Evolutionary conservation across 441 rosid genomes (phyloP).

Genomic region (Pelargonium australe): DNA sequence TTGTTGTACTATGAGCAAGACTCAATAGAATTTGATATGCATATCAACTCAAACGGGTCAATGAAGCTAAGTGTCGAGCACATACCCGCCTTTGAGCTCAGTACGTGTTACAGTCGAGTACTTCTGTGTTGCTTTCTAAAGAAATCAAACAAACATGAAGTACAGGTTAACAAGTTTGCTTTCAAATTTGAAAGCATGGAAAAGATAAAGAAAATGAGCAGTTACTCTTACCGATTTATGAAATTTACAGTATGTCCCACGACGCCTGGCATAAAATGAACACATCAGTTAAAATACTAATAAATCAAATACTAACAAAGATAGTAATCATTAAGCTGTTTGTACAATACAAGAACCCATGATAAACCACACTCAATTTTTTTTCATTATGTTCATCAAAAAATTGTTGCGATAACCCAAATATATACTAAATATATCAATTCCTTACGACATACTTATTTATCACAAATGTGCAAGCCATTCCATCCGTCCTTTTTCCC

Average conservation of each 20-base stretch:
- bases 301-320: background rate
- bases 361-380: too few relatives aligned
- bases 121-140: constrained; percentile 66
- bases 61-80: constrained; percentile 10
- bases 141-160: constrained; percentile 7
- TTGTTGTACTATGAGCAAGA: too few relatives aligned
- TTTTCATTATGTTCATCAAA: too few relatives aligned
- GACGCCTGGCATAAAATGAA: constrained; percentile 50
- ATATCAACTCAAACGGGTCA: background rate
- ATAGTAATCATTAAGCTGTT: background rate
- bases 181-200: constrained; percentile 19
- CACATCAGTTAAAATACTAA: constrained; percentile 17
- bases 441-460: constrained; percentile 53
- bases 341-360: background rate
- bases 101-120: constrained; percentile 43
- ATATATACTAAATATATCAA: too few relatives aligned
- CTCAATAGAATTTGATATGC: too few relatives aligned
- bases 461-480: constrained; percentile 56
- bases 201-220: constrained; percentile 19
- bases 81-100: constrained; percentile 92
- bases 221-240: constrained; percentile 55
- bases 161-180: constrained; percentile 8
- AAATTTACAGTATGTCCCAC: constrained; percentile 61
- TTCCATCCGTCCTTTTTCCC: constrained; percentile 74
- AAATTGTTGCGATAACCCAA: too few relatives aligned